A percentile compares a stretch with the other conserved stretches of the same genome.
phyloP scores from a whole-genome alignment of 2,329 filamentous ascomycete genomes.

The Trichocomaceae sp. region DNA sequence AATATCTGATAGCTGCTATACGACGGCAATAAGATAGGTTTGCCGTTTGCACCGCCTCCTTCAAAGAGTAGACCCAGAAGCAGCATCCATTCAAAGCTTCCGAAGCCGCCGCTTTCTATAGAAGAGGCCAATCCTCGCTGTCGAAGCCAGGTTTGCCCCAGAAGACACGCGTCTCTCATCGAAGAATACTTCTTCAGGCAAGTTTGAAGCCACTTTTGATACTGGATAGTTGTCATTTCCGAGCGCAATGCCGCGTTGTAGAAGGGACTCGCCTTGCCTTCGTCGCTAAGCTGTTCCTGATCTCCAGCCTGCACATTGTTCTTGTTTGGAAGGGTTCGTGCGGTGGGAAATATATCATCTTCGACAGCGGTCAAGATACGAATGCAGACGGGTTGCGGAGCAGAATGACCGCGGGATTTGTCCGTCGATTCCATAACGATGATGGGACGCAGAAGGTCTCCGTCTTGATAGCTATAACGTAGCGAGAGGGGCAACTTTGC shows the following conservation, averaged over 20 bases:
- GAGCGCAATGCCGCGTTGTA: conserved; percentile 83
- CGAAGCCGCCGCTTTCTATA: conserved; percentile 75
- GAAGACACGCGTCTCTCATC: conserved; percentile 75
- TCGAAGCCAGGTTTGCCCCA: conserved; percentile 82
- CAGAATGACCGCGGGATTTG: conserved; percentile 31
- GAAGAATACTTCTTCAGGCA: conserved; percentile 61
- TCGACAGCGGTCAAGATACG: conserved; percentile 71
- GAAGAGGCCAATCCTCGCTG: conserved; percentile 73
- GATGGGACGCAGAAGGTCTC: conserved; percentile 70
- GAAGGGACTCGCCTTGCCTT: conserved; percentile 62
- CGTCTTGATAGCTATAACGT: conserved; percentile 60
- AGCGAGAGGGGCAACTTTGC: conserved; percentile 51
- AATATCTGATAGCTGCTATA: conserved; percentile 91
- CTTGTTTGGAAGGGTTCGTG: conserved; percentile 63
- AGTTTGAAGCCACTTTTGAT: conserved; percentile 68
- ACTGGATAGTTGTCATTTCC: conserved; percentile 65
- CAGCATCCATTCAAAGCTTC: conserved; percentile 84
- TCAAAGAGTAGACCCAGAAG: conserved; percentile 73
- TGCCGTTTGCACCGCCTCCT: conserved; percentile 65
- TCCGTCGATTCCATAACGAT: conserved; percentile 40
- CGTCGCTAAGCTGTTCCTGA: conserved; percentile 24
- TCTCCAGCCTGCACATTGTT: conserved; percentile 57
- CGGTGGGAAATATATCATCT: conserved; percentile 59
- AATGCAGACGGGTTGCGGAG: conserved; percentile 51
- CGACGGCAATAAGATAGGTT: conserved; percentile 65